phyloP scores from a whole-genome alignment of 345 rosid genomes.

The Boechera stricta region DNA sequence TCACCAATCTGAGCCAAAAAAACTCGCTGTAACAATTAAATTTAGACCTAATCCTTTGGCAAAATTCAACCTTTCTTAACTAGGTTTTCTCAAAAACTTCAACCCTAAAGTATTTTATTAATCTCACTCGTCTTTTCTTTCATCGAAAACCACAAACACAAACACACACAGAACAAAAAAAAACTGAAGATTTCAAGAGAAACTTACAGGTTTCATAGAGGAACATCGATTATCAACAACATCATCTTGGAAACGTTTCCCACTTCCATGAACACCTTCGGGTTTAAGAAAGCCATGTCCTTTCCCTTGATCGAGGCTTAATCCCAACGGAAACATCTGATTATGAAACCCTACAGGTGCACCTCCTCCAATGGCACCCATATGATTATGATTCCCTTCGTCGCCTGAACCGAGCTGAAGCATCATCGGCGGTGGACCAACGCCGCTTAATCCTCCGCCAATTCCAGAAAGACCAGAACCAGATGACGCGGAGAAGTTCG shows the following conservation, averaged over 20 bases:
- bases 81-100: neutral
- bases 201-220: slow-evolving; percentile 76
- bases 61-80: neutral
- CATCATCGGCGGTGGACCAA: slow-evolving; percentile 69
- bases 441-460: slow-evolving; percentile 47
- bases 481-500: slow-evolving; percentile 66
- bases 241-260: slow-evolving; percentile 74
- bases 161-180: neutral
- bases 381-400: slow-evolving; percentile 48
- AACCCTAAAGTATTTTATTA: slow-evolving; percentile 3
- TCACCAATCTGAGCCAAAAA: slow-evolving; percentile 5
- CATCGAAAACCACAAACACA: slow-evolving; percentile 27
- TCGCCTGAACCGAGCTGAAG: slow-evolving; percentile 84
- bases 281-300: slow-evolving; percentile 73
- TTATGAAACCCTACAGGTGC: slow-evolving; percentile 65
- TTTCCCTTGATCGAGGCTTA: slow-evolving; percentile 90
- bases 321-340: slow-evolving; percentile 73
- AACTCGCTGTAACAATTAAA: neutral
- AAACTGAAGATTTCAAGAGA: slow-evolving; percentile 4
- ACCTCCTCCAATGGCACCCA: slow-evolving; percentile 42
- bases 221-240: slow-evolving; percentile 70
- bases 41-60: neutral
- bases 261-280: slow-evolving; percentile 64
- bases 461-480: slow-evolving; percentile 58
- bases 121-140: neutral